phyloP scores from a whole-genome alignment of 129 eudicot species.

The Arctium lappa region DNA sequence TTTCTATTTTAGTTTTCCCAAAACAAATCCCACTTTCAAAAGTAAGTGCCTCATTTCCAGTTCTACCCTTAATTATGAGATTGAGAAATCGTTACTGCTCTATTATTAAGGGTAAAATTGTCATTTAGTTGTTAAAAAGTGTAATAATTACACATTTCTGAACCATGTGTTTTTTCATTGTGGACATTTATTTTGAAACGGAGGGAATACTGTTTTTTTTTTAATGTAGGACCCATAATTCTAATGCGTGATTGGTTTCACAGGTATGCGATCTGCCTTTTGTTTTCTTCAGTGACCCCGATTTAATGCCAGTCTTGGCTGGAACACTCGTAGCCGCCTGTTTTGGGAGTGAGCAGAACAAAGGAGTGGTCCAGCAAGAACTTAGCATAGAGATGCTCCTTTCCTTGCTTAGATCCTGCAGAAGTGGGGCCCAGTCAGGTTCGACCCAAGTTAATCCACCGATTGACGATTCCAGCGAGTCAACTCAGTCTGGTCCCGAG shows the following conservation, averaged over 20 bases:
- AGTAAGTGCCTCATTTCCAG: neutral
- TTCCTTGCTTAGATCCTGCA: conserved; percentile 74
- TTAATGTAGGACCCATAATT: neutral
- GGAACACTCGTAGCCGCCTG: conserved; percentile 88
- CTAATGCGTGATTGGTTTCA: conserved; percentile 19
- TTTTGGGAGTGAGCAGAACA: conserved; percentile 88
- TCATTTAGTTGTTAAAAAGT: neutral
- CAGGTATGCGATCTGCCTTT: conserved; percentile 99
- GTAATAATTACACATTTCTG: neutral
- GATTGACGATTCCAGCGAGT: conserved; percentile 41
- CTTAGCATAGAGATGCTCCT: conserved; percentile 93
- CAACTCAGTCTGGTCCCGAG: conserved; percentile 48
- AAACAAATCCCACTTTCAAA: no score
- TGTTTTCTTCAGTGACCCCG: conserved; percentile 90
- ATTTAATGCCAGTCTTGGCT: conserved; percentile 83
- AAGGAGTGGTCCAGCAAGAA: conserved; percentile 93
- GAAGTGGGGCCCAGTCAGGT: conserved; percentile 34
- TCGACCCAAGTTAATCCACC: conserved; percentile 16
- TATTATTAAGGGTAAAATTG: neutral
- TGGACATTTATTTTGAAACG: neutral
- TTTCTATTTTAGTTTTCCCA: no score
- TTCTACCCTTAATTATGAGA: neutral
- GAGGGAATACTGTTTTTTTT: neutral
- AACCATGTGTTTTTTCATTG: neutral
- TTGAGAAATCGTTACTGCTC: neutral